Conservation (phyloP, 2,329 filamentous ascomycete species). For the Hymenoscyphus fraxineus region DNA sequence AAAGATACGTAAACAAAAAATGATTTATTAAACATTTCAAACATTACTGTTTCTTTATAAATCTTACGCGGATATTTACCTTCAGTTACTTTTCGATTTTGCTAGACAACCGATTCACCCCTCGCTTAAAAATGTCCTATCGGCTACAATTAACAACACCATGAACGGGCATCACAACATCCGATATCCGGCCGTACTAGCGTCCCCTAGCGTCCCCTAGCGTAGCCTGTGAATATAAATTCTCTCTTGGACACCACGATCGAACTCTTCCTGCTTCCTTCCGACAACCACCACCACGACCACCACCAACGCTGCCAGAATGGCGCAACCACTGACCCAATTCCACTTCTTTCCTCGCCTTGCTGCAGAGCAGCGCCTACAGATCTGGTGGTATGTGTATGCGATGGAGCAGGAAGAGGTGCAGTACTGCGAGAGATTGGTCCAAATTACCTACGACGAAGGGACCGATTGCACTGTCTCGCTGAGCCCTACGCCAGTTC, state of each 20-base stretch:
- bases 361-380: background rate
- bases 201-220: background rate
- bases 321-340: background rate
- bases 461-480: background rate
- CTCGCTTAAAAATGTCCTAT: no score
- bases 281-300: background rate
- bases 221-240: background rate
- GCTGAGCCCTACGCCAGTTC: background rate
- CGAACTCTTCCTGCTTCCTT: background rate
- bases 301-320: background rate
- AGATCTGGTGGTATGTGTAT: background rate
- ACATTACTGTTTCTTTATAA: no score
- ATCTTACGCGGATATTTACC: no score
- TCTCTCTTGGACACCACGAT: background rate
- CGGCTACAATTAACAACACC: no score
- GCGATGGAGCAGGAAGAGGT: background rate
- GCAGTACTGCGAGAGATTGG: background rate
- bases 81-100: no score
- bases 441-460: background rate
- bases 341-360: background rate
- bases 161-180: no score
- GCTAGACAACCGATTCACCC: no score
- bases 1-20: no score
- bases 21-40: no score
- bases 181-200: background rate